A percentile compares a stretch with the other conserved stretches of the same genome.
Evolutionary conservation across 2,329 filamentous ascomycete species (phyloP).

Genomic region (Orbilia brochopaga): DNA sequence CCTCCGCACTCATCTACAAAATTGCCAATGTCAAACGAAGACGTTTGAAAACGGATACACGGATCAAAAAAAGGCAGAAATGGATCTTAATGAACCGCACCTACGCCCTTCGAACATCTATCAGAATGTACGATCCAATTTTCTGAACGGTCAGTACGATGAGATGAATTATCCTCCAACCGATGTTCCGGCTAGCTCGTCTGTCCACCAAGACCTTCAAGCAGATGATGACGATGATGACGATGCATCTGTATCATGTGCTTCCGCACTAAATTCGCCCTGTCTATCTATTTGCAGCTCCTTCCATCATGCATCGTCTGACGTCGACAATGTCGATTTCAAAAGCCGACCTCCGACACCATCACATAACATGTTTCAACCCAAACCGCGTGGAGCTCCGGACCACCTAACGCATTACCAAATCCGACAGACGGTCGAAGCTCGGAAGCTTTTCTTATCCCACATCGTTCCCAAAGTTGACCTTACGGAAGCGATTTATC

Average conservation of each 20-base stretch:
- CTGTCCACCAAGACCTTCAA: neutral
- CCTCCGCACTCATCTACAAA: no score
- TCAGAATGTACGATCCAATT: no score
- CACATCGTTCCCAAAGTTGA: neutral
- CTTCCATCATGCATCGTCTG: neutral
- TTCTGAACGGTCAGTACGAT: no score
- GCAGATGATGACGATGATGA: neutral
- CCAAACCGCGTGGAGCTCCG: neutral
- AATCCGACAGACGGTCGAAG: neutral
- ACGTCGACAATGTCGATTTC: neutral
- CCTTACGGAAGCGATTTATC: neutral
- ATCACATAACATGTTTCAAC: neutral
- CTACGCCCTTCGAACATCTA: no score
- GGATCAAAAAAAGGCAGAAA: no score
- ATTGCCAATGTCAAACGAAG: no score
- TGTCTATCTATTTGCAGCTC: conserved; percentile 3
- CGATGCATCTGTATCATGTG: neutral
- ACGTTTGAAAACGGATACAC: no score
- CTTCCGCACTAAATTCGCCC: neutral
- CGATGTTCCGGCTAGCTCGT: neutral
- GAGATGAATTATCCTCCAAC: no score
- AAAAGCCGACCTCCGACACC: neutral
- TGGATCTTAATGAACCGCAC: no score
- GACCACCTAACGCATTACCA: neutral
- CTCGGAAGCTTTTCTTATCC: neutral